Percentiles rank a stretch among this genome's conserved stretches.
Conservation (phyloP, 2,329 filamentous ascomycete genomes). For the Fusarium sp. region DNA sequence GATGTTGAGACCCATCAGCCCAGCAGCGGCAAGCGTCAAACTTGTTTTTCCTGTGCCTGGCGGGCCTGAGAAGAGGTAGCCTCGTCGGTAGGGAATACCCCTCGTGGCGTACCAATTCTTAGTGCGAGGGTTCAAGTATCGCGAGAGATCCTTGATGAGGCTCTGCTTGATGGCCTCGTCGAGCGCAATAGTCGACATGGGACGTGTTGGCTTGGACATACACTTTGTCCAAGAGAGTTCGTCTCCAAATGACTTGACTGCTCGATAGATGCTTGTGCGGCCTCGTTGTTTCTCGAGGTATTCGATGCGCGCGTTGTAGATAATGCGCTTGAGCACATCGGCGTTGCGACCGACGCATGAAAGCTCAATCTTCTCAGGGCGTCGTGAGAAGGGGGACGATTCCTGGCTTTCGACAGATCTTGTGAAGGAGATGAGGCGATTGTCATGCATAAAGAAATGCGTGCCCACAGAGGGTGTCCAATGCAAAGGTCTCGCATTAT, state of each 20-base stretch:
- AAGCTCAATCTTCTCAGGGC: neutral
- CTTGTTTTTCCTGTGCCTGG: constrained; percentile 35
- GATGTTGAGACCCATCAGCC: constrained; percentile 25
- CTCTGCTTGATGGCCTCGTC: constrained; percentile 22
- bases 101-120: constrained; percentile 30
- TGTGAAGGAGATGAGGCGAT: constrained; percentile 10
- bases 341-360: constrained; percentile 22
- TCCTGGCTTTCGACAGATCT: neutral
- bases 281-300: constrained; percentile 22
- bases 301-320: constrained; percentile 22
- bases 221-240: constrained; percentile 17
- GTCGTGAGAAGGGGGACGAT: neutral
- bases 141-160: constrained; percentile 24
- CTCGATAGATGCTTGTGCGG: constrained; percentile 20
- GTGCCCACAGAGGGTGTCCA: constrained; percentile 25
- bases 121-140: constrained; percentile 27
- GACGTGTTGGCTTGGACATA: constrained; percentile 29
- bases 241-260: neutral
- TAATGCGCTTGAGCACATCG: constrained; percentile 20
- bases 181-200: constrained; percentile 28
- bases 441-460: constrained; percentile 24
- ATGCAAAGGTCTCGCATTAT: constrained; percentile 17
- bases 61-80: constrained; percentile 33
- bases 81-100: constrained; percentile 34
- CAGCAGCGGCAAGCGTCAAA: constrained; percentile 24